Evolutionary conservation across 768 basidiomycete genomes (phyloP), one percentile per base, ranked within the genome.

Genomic region (Hygrophorus pudorinus): DNA sequence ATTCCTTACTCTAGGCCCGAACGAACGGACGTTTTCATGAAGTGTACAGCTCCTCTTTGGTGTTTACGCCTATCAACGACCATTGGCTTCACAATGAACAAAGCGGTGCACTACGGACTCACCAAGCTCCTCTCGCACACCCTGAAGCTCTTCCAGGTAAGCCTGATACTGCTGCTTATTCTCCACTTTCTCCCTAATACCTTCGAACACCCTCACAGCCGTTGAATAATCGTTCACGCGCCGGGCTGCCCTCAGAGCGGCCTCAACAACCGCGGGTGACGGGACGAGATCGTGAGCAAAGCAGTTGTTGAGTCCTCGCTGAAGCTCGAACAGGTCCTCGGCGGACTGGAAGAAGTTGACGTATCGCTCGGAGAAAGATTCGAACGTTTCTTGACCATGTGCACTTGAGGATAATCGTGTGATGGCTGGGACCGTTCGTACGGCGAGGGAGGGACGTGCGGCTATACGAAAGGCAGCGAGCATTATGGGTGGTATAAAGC

Each of bases 271-370:
- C 44, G 71, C 61, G 20, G 88, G 76, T 1, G 87, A 77, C 4
- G 91, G 91, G 11, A 96, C 92, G 51, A 96, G 78, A 65, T 99
- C 96, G 64, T 98, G 94, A 2, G 96, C 89, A 62, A 99, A 99
- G 71, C 93, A 97, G 76, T 99, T 99, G 75, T 99, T 98, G 57
- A 99, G 72, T 31, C 96, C 96, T 41, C 96, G 88, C 68, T 99
- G 94, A 51, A 99, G 85, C 72, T 99, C 96, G 60, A 99, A 99
- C 46, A 97, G 76, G 68, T 99, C 96, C 59, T 91, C 81, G 39
- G 90, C 91, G 45, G 78, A 74, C 59, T 86, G 67, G 76, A 99
- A 99, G 68, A 99, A 99, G 52, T 72, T 72, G 59, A 91, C 82
- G 67, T 97, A 97, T 60, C 94, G 89, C 49, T 81, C 76, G 56